Evolutionary conservation across 805 yeast species (phyloP).

Genomic region (Myxozyma sirexii): DNA sequence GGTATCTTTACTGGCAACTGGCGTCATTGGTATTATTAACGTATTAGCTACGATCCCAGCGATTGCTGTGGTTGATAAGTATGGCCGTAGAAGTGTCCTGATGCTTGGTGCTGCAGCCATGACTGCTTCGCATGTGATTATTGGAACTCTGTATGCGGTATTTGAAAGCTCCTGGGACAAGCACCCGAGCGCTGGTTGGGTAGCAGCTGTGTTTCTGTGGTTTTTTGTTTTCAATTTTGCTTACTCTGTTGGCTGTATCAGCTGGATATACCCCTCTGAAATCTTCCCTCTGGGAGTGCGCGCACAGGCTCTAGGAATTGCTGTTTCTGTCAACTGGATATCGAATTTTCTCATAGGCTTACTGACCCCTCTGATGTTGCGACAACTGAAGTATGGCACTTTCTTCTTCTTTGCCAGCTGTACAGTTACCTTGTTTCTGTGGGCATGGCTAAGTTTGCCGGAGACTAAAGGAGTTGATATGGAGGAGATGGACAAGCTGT

Average conservation of each 20-base stretch:
- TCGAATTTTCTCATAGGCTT: constrained; percentile 49
- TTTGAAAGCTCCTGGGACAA: constrained; percentile 44
- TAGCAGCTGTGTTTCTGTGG: constrained; percentile 35
- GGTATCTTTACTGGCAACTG: constrained; percentile 48
- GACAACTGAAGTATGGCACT: constrained; percentile 24
- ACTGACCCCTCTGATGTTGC: constrained; percentile 57
- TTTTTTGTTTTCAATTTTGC: constrained; percentile 37
- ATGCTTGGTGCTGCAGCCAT: constrained; percentile 65
- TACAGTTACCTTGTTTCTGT: constrained; percentile 44
- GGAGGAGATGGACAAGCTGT: constrained; percentile 82
- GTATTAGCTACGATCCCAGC: constrained; percentile 58
- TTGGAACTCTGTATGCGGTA: constrained; percentile 52
- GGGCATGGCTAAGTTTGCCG: constrained; percentile 56
- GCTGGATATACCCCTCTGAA: constrained; percentile 70
- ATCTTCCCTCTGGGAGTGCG: constrained; percentile 66
- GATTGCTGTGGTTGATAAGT: constrained; percentile 54
- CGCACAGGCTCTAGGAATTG: constrained; percentile 65
- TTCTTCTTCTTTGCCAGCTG: constrained; percentile 37
- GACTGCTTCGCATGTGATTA: constrained; percentile 47
- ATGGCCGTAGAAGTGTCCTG: constrained; percentile 69
- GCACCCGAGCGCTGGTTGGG: constrained; percentile 36
- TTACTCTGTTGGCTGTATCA: constrained; percentile 34
- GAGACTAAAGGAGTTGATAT: constrained; percentile 72
- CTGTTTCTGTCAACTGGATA: constrained; percentile 71
- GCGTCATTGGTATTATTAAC: constrained; percentile 53